These are phyloP conservation scores for Suhomyces canberraensis DNA, from an alignment of 805 yeast genomes.

Conservation along the genomic window DNA sequence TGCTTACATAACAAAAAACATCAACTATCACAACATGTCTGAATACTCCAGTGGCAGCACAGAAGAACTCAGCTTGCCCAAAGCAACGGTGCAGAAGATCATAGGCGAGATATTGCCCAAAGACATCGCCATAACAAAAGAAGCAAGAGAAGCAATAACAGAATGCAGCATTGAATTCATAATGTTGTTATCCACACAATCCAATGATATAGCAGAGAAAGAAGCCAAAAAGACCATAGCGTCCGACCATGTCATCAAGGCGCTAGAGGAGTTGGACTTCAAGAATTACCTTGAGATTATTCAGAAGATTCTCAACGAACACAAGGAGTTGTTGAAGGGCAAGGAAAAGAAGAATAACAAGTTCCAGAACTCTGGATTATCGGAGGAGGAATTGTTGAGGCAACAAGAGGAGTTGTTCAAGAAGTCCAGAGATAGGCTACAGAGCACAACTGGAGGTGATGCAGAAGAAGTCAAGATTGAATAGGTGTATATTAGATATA, in stretches of 20 bases:
- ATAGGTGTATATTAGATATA: not conserved
- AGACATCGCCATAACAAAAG: slow-evolving; percentile 86
- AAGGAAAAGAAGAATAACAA: slow-evolving; percentile 90
- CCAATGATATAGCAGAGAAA: slow-evolving; percentile 93
- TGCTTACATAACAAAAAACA: too few relatives aligned
- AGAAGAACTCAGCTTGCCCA: slow-evolving; percentile 43
- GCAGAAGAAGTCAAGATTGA: slow-evolving; percentile 10
- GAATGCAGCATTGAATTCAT: slow-evolving; percentile 96
- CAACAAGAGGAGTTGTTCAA: slow-evolving; percentile 93
- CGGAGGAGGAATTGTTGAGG: slow-evolving; percentile 86
- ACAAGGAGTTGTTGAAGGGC: slow-evolving; percentile 82
- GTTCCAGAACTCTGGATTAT: slow-evolving; percentile 85
- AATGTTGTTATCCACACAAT: slow-evolving; percentile 89
- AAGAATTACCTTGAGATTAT: slow-evolving; percentile 79
- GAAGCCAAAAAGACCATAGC: slow-evolving; percentile 96
- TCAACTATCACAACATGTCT: too few relatives aligned
- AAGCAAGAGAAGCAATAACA: slow-evolving; percentile 90
- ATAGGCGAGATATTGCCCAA: slow-evolving; percentile 84
- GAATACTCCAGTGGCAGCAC: slow-evolving; percentile 31
- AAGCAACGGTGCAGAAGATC: slow-evolving; percentile 94
- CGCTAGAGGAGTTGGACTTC: slow-evolving; percentile 84
- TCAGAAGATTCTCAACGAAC: slow-evolving; percentile 75
- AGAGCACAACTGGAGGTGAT: slow-evolving; percentile 23
- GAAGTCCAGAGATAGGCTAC: slow-evolving; percentile 64
- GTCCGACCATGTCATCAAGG: slow-evolving; percentile 91